A percentile compares a stretch with the other conserved stretches of the same genome.
phyloP scores from a whole-genome alignment of 331 rosid genomes.

The Dryas integrifolia region DNA sequence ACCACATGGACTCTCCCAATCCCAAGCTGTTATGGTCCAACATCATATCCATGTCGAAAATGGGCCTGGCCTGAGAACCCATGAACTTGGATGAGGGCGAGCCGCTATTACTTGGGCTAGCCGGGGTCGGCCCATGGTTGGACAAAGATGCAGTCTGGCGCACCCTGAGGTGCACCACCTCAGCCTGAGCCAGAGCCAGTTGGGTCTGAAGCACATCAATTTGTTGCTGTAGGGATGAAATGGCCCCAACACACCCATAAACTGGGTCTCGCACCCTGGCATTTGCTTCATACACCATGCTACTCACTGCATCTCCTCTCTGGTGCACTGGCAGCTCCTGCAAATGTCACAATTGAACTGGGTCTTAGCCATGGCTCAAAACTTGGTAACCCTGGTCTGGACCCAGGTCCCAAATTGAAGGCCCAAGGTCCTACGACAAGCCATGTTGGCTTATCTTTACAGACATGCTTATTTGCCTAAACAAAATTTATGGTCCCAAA shows the following conservation, averaged over 20 bases:
- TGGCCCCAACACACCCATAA: constrained; percentile 90
- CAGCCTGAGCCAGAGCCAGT: constrained; percentile 86
- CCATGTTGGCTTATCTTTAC: background rate
- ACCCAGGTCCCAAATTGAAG: background rate
- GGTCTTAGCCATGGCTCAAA: background rate
- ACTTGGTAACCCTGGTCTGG: background rate
- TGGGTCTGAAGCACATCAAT: constrained; percentile 72
- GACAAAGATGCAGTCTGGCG: constrained; percentile 49
- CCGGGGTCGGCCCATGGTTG: constrained; percentile 44
- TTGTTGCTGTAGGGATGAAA: constrained; percentile 80
- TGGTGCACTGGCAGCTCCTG: constrained; percentile 78
- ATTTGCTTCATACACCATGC: constrained; percentile 94
- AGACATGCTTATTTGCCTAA: background rate
- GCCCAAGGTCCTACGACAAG: background rate
- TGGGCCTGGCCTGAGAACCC: constrained; percentile 50
- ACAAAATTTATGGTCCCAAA: constrained; percentile 15
- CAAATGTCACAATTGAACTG: constrained; percentile 2
- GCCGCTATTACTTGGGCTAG: constrained; percentile 54
- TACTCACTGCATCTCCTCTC: constrained; percentile 87
- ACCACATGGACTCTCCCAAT: constrained; percentile 63
- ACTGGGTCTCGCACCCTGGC: constrained; percentile 95
- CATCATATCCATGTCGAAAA: constrained; percentile 58
- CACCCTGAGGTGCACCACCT: constrained; percentile 79
- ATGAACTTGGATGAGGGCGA: constrained; percentile 53
- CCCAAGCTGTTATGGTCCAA: constrained; percentile 49